Percentiles rank a stretch among this genome's conserved stretches.
These are phyloP conservation scores for Striga asiatica DNA, from an alignment of 257 asterid genomes.

Conservation along the genomic window DNA sequence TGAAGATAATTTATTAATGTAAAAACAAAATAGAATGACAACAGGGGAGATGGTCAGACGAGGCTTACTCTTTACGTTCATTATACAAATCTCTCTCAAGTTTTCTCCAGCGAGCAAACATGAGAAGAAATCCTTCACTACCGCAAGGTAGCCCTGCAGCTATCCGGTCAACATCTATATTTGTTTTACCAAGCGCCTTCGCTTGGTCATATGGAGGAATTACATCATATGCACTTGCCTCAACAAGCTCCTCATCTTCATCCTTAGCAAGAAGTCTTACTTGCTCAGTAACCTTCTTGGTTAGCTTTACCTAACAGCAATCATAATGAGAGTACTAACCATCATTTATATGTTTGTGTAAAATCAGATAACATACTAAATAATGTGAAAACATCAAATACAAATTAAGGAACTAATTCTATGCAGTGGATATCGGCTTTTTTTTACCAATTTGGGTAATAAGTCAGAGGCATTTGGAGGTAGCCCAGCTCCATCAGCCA, in stretches of 20 bases:
- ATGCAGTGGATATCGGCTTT: constrained; percentile 3
- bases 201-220: constrained; percentile 97
- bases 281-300: constrained; percentile 92
- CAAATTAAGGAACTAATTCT: constrained; percentile 1
- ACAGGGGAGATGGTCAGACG: background rate
- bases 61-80: constrained; percentile 77
- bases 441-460: constrained; percentile 59
- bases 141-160: constrained; percentile 99
- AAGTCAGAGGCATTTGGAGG: constrained; percentile 78
- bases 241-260: constrained; percentile 85
- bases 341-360: constrained; percentile 1
- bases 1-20: background rate
- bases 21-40: constrained; percentile 13
- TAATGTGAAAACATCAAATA: background rate
- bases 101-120: constrained; percentile 99
- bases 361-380: constrained; percentile 3
- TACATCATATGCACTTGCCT: constrained; percentile 61
- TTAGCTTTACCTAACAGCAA: constrained; percentile 49
- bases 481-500: constrained; percentile 95
- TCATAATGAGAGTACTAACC: background rate
- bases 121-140: constrained; percentile 96
- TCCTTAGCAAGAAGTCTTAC: constrained; percentile 73
- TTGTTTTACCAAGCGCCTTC: constrained; percentile 95
- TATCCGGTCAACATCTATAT: constrained; percentile 91
- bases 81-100: constrained; percentile 91